A percentile compares a stretch with the other conserved stretches of the same genome.
Evolutionary conservation across 139 green algal genomes (phyloP).

Genomic region (Limnomonas spitsbergensis): DNA sequence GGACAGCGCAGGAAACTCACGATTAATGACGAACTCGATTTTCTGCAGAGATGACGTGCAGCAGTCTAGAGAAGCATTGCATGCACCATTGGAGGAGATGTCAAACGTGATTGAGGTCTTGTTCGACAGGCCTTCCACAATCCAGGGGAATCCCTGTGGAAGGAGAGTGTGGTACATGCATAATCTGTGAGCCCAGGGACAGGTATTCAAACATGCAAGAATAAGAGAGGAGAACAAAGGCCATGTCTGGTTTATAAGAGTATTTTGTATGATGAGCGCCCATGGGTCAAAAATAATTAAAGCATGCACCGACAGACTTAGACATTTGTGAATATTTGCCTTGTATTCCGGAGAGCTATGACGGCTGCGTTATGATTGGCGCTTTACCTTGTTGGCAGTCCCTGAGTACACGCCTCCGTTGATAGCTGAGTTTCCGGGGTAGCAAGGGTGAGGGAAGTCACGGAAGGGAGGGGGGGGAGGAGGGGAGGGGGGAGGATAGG

Average conservation of each 20-base stretch:
- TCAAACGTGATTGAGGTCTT: background rate
- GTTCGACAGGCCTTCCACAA: background rate
- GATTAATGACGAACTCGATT: background rate
- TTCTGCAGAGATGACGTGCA: background rate
- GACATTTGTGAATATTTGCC: background rate
- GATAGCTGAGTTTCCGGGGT: background rate
- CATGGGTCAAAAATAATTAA: background rate
- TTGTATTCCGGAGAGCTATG: too few relatives aligned
- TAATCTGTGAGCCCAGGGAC: background rate
- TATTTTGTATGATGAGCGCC: background rate
- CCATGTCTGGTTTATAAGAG: background rate
- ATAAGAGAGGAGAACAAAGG: background rate
- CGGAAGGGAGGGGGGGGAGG: background rate
- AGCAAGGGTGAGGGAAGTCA: background rate
- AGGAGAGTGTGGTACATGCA: background rate
- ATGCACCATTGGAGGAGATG: background rate
- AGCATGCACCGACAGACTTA: background rate
- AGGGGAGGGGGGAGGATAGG: too few relatives aligned
- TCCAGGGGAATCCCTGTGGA: background rate
- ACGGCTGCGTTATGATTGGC: too few relatives aligned
- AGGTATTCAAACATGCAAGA: background rate
- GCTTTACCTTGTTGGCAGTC: background rate
- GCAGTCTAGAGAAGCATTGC: background rate
- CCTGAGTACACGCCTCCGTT: background rate
- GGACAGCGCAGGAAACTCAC: background rate